Evolutionary conservation across 805 yeast species (phyloP).

Genomic region (Starmerella floris): DNA sequence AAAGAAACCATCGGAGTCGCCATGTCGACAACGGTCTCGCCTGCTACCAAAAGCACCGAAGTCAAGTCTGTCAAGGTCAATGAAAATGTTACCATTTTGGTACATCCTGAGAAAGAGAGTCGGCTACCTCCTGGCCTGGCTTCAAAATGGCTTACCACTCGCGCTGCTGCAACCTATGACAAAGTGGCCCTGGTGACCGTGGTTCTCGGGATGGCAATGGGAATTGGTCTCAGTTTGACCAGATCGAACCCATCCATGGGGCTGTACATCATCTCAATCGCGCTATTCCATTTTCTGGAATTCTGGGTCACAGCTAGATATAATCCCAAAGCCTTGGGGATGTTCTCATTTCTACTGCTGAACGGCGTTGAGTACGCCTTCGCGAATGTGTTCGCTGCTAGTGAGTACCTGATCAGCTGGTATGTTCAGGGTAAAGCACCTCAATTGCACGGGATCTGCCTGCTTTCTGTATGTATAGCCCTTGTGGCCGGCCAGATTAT

Average conservation of each 20-base stretch:
- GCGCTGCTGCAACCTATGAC: conserved; percentile 20
- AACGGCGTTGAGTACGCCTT: conserved; percentile 47
- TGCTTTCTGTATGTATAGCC: conserved; percentile 37
- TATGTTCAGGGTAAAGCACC: conserved; percentile 29
- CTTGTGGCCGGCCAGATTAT: conserved; percentile 49
- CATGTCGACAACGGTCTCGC: neutral
- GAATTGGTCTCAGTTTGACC: conserved; percentile 14
- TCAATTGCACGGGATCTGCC: conserved; percentile 24
- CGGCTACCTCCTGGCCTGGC: neutral
- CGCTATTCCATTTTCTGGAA: conserved; percentile 69
- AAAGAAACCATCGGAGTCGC: no score
- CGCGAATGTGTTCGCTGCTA: conserved; percentile 44
- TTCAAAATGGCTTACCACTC: conserved; percentile 10
- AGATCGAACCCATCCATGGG: conserved; percentile 22
- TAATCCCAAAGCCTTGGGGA: conserved; percentile 51
- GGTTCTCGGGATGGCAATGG: conserved; percentile 23
- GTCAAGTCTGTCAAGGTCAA: neutral
- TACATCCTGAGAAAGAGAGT: neutral
- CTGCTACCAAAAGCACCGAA: neutral
- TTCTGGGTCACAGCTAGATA: conserved; percentile 65
- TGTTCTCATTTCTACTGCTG: conserved; percentile 54
- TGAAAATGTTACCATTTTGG: neutral
- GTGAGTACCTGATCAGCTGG: conserved; percentile 38
- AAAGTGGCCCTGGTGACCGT: conserved; percentile 24
- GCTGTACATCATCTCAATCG: conserved; percentile 40